Base-by-base conservation (phyloP, 2,329 filamentous ascomycete species). In the Penicillium sp. region DNA sequence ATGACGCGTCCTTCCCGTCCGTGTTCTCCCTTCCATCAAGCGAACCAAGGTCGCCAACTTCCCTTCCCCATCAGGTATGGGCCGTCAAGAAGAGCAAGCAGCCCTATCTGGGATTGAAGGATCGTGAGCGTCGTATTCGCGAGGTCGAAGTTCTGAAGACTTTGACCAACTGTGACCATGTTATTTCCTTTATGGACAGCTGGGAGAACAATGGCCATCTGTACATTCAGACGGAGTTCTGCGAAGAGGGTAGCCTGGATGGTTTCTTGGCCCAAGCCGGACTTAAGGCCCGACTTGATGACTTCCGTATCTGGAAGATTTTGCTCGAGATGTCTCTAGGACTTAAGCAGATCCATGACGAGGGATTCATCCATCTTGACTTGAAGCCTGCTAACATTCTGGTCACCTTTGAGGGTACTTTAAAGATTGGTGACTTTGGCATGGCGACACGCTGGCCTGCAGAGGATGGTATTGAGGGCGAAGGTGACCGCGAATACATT, bases 241-340 rank as follows among this genome's bases (percentile, higher is more conserved):
- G 94, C 68, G 92, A 97, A 71, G 91, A 96, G 70, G 94, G 94
- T 16, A 96, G 90, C 58, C 78, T 99, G 41, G 89, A 95, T 70
- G 82, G 86, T 16, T 99, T 97, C 70, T 81, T 99, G 30, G 83
- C 85, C n/a, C 84, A 88, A 55, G 85, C 91, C 57, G 94, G 94
- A 25, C 82, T 88, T 58, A 91, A 89, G 70, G 92, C 91, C 44
- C 85, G 93, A 64, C 77, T 99, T 62, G 94, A 99, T 74, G 94
- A 97, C 72, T 99, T 99, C 76, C 85, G 94, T 59, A 97, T 97
- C 73, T 99, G 94, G 91, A 99, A 99, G 78, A 93, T 97, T 55
- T 78, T 97, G 65, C 83, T 96, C 40, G 94, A 99, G 73, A 76
- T 96, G 56, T 84, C 87, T 67, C 78, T 88, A 80, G 94, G 94